Percentiles rank a stretch among this genome's conserved stretches.
Evolutionary conservation across 768 basidiomycete genomes (phyloP).

Genomic region (Hygrophoropsis aurantiaca): DNA sequence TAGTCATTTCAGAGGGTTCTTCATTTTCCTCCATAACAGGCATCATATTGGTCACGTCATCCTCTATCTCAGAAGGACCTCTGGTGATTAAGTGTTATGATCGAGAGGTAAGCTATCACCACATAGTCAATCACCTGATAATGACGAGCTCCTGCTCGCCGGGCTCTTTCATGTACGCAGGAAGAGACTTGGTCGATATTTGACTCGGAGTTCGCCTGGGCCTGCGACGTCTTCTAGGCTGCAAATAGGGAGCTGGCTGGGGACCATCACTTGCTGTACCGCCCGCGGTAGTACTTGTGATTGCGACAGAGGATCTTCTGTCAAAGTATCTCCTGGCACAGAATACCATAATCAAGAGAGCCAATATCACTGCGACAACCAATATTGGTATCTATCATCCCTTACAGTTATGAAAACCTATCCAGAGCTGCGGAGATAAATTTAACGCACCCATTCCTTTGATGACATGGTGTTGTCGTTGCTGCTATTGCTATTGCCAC

Average conservation of each 20-base stretch:
- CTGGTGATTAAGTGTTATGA: slow-evolving; percentile 11
- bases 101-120: not conserved
- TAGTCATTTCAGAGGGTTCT: slow-evolving; percentile 11
- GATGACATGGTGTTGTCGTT: not conserved
- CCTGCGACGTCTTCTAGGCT: slow-evolving; percentile 32
- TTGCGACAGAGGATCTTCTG: not conserved
- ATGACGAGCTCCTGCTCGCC: slow-evolving; percentile 83
- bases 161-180: slow-evolving; percentile 81
- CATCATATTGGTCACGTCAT: slow-evolving; percentile 16
- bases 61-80: slow-evolving; percentile 25
- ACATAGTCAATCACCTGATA: slow-evolving; percentile 35
- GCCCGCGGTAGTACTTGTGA: not conserved
- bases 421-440: not conserved
- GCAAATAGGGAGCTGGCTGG: not conserved
- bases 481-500: not conserved
- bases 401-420: not conserved
- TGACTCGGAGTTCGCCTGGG: slow-evolving; percentile 71
- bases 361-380: slow-evolving; percentile 19
- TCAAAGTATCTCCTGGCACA: slow-evolving; percentile 21
- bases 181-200: slow-evolving; percentile 75
- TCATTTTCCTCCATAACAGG: slow-evolving; percentile 21
- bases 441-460: slow-evolving; percentile 21
- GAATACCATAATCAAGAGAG: slow-evolving; percentile 15
- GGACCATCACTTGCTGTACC: not conserved
- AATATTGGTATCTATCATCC: slow-evolving; percentile 26